A percentile compares a stretch with the other conserved stretches of the same genome.
phyloP scores from a whole-genome alignment of 352 stramenopile species.

The Halophytophthora batemanensis region DNA sequence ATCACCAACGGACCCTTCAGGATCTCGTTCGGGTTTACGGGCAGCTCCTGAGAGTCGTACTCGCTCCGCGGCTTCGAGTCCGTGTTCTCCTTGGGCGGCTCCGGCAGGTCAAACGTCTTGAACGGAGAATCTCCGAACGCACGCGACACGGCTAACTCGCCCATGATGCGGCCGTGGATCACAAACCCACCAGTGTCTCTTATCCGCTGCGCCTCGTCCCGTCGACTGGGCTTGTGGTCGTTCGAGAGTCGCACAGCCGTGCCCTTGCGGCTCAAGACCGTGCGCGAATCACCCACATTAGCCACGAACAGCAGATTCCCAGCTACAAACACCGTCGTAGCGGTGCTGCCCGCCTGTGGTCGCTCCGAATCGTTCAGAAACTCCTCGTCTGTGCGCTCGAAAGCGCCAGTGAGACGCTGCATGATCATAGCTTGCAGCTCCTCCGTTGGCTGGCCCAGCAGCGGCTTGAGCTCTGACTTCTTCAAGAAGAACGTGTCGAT shows the following conservation, averaged over 20 bases:
- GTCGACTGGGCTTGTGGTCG: constrained; percentile 94
- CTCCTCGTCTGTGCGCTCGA: constrained; percentile 71
- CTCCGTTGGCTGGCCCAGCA: constrained; percentile 31
- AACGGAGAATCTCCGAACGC: constrained; percentile 94
- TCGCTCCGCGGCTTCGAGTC: constrained; percentile 61
- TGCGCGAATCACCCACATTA: constrained; percentile 96
- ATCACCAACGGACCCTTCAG: constrained; percentile 83
- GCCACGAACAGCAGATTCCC: constrained; percentile 92
- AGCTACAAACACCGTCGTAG: constrained; percentile 92
- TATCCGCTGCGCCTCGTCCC: constrained; percentile 94
- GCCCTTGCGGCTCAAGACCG: constrained; percentile 89
- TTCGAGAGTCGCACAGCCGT: constrained; percentile 90
- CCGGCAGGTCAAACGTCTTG: constrained; percentile 87
- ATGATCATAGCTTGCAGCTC: constrained; percentile 51
- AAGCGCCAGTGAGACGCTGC: constrained; percentile 47
- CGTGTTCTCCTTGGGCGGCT: constrained; percentile 34
- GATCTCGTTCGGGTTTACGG: constrained; percentile 83
- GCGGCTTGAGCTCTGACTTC: constrained; percentile 30
- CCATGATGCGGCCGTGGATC: constrained; percentile 93
- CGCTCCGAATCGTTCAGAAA: constrained; percentile 64
- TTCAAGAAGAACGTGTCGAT: constrained; percentile 60
- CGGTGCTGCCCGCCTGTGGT: constrained; percentile 90
- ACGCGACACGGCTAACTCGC: constrained; percentile 76
- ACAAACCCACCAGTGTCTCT: constrained; percentile 91
- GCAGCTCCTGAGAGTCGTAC: constrained; percentile 73